These are phyloP conservation scores for Yamadazyma philogaea DNA, from an alignment of 805 yeast genomes.

Conservation along the genomic window DNA sequence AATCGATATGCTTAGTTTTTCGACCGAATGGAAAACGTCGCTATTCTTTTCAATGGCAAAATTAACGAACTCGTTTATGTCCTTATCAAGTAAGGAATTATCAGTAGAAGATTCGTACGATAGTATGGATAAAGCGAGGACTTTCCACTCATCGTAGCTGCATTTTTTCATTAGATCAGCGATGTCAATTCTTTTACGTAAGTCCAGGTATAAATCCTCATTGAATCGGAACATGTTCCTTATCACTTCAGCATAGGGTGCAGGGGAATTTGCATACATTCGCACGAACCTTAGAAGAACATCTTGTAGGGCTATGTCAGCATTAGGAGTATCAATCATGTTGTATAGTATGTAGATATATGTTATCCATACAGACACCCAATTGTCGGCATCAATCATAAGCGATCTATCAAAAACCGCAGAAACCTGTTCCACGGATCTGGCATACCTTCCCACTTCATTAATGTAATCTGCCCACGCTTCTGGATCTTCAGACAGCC, in stretches of 20 bases:
- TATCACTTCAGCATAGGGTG: slow-evolving; percentile 27
- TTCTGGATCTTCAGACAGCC: slow-evolving; percentile 15
- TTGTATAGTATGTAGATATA: slow-evolving; percentile 26
- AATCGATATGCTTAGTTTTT: slow-evolving; percentile 36
- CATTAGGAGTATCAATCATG: slow-evolving; percentile 8
- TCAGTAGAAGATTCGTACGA: slow-evolving; percentile 15
- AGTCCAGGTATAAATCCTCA: neutral
- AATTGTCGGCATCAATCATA: slow-evolving; percentile 8
- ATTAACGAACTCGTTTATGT: slow-evolving; percentile 20
- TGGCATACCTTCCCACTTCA: slow-evolving; percentile 22
- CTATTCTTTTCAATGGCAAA: slow-evolving; percentile 25
- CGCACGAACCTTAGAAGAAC: slow-evolving; percentile 21
- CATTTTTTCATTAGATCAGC: slow-evolving; percentile 14
- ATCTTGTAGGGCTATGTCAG: slow-evolving; percentile 9
- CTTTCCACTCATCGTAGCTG: slow-evolving; percentile 33
- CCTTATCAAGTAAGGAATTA: slow-evolving; percentile 16
- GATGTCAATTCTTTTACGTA: neutral
- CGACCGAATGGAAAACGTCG: slow-evolving; percentile 43
- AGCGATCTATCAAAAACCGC: slow-evolving; percentile 32
- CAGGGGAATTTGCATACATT: slow-evolving; percentile 22
- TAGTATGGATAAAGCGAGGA: slow-evolving; percentile 24
- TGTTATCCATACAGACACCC: slow-evolving; percentile 28
- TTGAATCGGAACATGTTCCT: slow-evolving; percentile 9
- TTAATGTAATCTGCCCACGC: slow-evolving; percentile 35
- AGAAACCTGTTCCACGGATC: slow-evolving; percentile 12